Conservation (phyloP, 495 filamentous ascomycete genomes). For the Cenococcum geophilum region DNA sequence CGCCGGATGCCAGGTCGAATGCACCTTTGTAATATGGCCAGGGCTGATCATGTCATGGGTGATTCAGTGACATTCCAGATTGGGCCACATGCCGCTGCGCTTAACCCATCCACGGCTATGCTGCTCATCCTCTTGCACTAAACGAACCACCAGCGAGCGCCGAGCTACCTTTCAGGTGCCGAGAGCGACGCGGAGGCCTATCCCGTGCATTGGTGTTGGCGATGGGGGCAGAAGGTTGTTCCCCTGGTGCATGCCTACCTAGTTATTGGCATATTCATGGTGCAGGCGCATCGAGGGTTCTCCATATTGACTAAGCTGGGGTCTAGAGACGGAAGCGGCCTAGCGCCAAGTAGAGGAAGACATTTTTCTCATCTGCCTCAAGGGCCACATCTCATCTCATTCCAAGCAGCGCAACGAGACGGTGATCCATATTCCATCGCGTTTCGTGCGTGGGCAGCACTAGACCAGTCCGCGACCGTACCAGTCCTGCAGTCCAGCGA, state of each 20-base stretch:
- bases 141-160: too few species aligned
- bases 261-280: neutral
- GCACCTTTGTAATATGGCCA: slow-evolving; percentile 9
- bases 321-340: neutral
- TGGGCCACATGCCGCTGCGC: slow-evolving; percentile 5
- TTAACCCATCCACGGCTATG: neutral
- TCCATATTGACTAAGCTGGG: neutral
- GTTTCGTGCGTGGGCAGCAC: too few species aligned
- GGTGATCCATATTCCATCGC: too few species aligned
- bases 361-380: neutral
- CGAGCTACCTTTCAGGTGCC: too few species aligned
- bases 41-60: slow-evolving; percentile 5
- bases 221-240: too few species aligned
- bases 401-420: neutral
- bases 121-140: too few species aligned
- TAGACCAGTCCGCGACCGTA: too few species aligned
- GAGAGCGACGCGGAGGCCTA: too few species aligned
- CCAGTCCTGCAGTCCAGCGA: too few species aligned
- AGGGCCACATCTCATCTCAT: neutral
- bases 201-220: too few species aligned
- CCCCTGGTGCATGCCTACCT: too few species aligned
- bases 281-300: neutral
- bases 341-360: neutral
- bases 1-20: slow-evolving; percentile 11
- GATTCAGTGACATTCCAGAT: slow-evolving; percentile 3